These are phyloP conservation scores for Teratosphaeria zuluensis DNA, from an alignment of 2,329 filamentous ascomycete species.

Conservation along the genomic window DNA sequence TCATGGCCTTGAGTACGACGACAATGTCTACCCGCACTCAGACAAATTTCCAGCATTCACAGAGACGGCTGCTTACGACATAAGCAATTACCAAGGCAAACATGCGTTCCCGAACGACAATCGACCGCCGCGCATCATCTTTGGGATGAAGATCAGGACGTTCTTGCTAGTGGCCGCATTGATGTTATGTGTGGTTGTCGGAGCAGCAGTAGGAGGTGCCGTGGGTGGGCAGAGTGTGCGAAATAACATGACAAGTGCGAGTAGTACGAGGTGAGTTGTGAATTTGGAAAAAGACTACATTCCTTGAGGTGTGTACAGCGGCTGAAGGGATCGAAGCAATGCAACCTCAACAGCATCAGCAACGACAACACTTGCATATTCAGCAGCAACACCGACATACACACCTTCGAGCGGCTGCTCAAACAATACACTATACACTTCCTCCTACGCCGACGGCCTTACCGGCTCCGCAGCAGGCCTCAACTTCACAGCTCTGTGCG, in stretches of 20 bases:
- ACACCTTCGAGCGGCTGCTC: slow-evolving; percentile 23
- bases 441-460: slow-evolving; percentile 11
- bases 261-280: slow-evolving; percentile 4
- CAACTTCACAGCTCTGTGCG: slow-evolving; percentile 26
- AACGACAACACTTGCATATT: slow-evolving; percentile 14
- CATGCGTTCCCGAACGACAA: slow-evolving; percentile 15
- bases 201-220: slow-evolving; percentile 29
- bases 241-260: slow-evolving; percentile 1
- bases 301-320: slow-evolving; percentile 4
- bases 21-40: slow-evolving; percentile 25
- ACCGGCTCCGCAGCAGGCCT: slow-evolving; percentile 10
- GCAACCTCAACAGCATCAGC: slow-evolving; percentile 8
- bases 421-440: slow-evolving; percentile 24
- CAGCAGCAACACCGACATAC: slow-evolving; percentile 24
- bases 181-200: slow-evolving; percentile 24
- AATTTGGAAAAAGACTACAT: background rate
- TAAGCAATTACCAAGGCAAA: slow-evolving; percentile 13
- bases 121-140: slow-evolving; percentile 29
- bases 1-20: slow-evolving; percentile 30
- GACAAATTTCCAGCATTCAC: slow-evolving; percentile 29
- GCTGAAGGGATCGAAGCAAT: background rate
- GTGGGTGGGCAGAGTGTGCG: slow-evolving; percentile 24
- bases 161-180: slow-evolving; percentile 25
- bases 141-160: slow-evolving; percentile 29
- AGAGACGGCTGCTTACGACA: slow-evolving; percentile 16